Conservation (phyloP, 305 asterid genomes). For the Fraxinus platypoda region DNA sequence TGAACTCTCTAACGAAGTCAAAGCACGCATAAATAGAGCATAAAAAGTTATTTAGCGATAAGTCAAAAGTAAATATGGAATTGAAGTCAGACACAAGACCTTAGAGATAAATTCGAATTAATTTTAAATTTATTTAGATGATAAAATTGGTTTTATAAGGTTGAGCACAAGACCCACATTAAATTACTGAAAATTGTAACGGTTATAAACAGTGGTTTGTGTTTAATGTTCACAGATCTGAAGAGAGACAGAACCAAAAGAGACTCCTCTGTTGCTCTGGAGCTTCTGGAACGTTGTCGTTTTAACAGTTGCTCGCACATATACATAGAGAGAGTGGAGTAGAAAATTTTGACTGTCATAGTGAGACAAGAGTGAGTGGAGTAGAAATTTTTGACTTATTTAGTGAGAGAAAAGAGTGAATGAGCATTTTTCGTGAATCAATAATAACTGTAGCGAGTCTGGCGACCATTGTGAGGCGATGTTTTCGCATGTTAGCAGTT, state of each 20-base stretch:
- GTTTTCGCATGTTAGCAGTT: slow-evolving; percentile 18
- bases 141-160: not conserved
- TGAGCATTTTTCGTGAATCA: slow-evolving; percentile 22
- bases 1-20: too few species aligned
- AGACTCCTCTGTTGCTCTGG: not conserved
- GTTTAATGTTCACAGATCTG: slow-evolving; percentile 30
- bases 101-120: not conserved
- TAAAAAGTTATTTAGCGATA: not conserved
- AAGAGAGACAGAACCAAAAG: slow-evolving; percentile 24
- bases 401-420: not conserved
- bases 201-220: slow-evolving; percentile 26
- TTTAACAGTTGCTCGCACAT: not conserved
- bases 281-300: slow-evolving; percentile 27
- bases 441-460: slow-evolving; percentile 17
- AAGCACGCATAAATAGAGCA: too few species aligned
- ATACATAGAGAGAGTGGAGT: not conserved
- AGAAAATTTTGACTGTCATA: not conserved
- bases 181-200: not conserved
- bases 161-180: not conserved
- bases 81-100: not conserved
- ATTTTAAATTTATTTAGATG: not conserved
- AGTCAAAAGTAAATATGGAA: not conserved
- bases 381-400: not conserved
- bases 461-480: slow-evolving; percentile 24
- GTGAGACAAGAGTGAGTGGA: slow-evolving; percentile 1